phyloP scores from a whole-genome alignment of 495 filamentous ascomycete genomes.

The Lineolata rhizophorae region DNA sequence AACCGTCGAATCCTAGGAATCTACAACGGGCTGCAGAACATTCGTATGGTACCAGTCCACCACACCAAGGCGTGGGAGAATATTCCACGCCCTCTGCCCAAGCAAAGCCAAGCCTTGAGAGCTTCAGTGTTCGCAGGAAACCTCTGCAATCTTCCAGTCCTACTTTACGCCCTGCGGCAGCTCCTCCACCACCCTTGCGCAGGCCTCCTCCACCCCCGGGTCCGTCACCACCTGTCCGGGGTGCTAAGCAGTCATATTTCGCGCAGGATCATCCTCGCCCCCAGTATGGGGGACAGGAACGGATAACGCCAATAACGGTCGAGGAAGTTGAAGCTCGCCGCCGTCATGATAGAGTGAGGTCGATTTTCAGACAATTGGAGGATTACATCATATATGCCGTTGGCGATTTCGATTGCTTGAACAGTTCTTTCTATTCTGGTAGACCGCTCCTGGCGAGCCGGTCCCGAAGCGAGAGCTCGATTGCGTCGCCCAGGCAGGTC shows the following conservation, averaged over 20 bases:
- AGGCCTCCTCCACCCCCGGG: background rate
- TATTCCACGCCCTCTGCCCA: background rate
- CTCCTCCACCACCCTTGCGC: background rate
- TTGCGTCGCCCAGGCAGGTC: constrained; percentile 4
- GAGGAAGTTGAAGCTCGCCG: constrained; percentile 6
- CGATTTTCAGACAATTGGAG: constrained; percentile 49
- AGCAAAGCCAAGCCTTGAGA: background rate
- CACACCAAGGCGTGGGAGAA: background rate
- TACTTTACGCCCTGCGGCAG: background rate
- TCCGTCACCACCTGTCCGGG: background rate
- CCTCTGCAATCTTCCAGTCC: background rate
- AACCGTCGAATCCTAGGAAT: background rate
- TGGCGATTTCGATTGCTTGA: constrained; percentile 45
- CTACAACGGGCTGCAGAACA: background rate
- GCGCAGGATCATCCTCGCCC: background rate
- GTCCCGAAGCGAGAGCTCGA: constrained; percentile 22
- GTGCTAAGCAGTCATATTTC: background rate
- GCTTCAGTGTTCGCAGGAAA: background rate
- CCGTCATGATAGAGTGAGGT: constrained; percentile 10
- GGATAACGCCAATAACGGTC: background rate
- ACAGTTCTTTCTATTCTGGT: constrained; percentile 39
- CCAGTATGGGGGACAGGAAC: background rate
- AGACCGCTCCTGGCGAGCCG: constrained; percentile 18
- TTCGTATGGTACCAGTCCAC: background rate
- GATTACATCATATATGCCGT: constrained; percentile 52